These are phyloP conservation scores for Lepidopterella palustris DNA, from an alignment of 495 filamentous ascomycete species.

Conservation along the genomic window DNA sequence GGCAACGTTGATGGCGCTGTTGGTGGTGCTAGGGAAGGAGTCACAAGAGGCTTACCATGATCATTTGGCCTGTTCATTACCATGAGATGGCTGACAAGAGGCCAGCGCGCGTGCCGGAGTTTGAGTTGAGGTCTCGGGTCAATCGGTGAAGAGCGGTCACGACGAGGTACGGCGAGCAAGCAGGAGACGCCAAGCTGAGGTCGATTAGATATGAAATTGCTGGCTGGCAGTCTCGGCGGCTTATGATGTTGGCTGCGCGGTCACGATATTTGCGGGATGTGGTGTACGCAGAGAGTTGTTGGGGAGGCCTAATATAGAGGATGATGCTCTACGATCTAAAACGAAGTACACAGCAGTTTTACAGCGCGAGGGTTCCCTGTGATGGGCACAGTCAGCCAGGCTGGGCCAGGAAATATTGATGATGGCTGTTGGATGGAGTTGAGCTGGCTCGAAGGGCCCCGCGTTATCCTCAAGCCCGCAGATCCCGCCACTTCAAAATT, in stretches of 20 bases:
- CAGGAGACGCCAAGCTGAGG: neutral
- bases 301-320: neutral
- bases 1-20: no score
- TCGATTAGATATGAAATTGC: neutral
- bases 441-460: neutral
- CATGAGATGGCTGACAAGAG: constrained; percentile 4
- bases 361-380: neutral
- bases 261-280: neutral
- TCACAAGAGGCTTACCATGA: constrained; percentile 25
- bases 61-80: constrained; percentile 30
- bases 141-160: neutral
- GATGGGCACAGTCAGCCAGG: neutral
- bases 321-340: neutral
- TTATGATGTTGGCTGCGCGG: neutral
- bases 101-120: constrained; percentile 2
- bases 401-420: neutral
- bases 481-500: no score
- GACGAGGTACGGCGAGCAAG: neutral
- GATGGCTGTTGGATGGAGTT: neutral
- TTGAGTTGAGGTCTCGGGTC: neutral
- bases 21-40: constrained; percentile 2
- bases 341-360: neutral
- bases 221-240: neutral
- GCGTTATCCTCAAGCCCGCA: neutral
- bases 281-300: neutral